Base-by-base conservation (phyloP, 2,329 filamentous ascomycete genomes). In the Phialemonium atrogriseum region DNA sequence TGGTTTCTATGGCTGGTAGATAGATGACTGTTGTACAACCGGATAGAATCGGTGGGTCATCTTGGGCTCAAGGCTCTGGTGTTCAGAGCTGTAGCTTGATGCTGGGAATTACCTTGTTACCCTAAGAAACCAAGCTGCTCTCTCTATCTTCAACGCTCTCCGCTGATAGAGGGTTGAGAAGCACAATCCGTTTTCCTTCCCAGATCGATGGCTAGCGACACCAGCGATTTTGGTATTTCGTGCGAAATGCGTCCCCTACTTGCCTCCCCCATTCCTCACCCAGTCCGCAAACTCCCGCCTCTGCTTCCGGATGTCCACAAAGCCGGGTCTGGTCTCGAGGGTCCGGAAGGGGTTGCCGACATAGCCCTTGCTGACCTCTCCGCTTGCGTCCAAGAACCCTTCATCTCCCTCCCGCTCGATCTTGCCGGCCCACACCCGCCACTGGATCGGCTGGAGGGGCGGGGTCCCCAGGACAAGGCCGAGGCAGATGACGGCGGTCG, bases 301-400 rank as follows among this genome's bases (percentile, higher is more conserved):
- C 60, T 87, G 70, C 54, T 77, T 82, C 56, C 86, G 78, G 41
- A 96, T 84, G 60, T 98, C 85, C 61, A 86, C 72, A 49, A 96
- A 98, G 2, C 85, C 80, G 27, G 79, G 76, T 44, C 91, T 67
- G 37, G 84, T 80, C 59, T 96, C 89, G 38, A 95, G 57, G 27
- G 74, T 68, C 30, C 65, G 68, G 55, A 88, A 96, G 5, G 88
- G 86, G 51, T 93, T 94, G 11, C 82, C 81, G 10, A 73, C 60
- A 41, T 70, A 81, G 39, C 79, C 75, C 53, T 74, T 79, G 49
- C 85, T 77, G 21, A 81, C 75, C 48, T 82, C 71, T 17, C 80
- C 78, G 37, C 66, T 61, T 45, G 60, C 64, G 44, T 68, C 59
- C 38, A 66, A 57, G 48, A 78, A 75, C 18, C 73, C 68, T 38